These are phyloP conservation scores for Pseudocercospora eumusae DNA, from an alignment of 2,329 filamentous ascomycete genomes.

Conservation along the genomic window DNA sequence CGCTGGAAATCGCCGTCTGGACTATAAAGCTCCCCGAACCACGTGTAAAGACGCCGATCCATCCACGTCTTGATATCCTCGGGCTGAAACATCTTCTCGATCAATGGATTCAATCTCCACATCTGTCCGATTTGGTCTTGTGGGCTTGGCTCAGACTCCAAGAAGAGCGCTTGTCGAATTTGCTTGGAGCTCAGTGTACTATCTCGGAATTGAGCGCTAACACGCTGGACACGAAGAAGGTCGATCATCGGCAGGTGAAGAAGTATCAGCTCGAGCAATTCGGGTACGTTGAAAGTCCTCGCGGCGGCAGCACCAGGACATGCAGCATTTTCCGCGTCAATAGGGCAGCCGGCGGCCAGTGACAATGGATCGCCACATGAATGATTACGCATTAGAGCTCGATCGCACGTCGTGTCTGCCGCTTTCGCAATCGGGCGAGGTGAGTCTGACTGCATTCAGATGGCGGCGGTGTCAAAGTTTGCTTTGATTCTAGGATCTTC, in stretches of 20 bases:
- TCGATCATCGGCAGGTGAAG: neutral
- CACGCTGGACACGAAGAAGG: neutral
- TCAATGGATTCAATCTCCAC: neutral
- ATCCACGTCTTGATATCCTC: neutral
- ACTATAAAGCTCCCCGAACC: neutral
- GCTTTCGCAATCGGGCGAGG: neutral
- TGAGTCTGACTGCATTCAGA: neutral
- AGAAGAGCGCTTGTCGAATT: neutral
- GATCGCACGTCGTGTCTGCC: neutral
- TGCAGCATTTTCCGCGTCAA: neutral
- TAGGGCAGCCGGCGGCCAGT: neutral
- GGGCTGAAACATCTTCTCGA: neutral
- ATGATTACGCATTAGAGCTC: neutral
- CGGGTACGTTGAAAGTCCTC: neutral
- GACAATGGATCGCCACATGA: neutral
- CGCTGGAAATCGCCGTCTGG: neutral
- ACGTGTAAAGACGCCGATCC: neutral
- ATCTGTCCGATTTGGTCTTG: neutral
- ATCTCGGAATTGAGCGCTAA: neutral
- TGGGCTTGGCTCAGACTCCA: neutral
- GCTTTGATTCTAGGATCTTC: neutral
- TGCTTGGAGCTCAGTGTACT: neutral
- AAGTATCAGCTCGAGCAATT: neutral
- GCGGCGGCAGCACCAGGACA: neutral
- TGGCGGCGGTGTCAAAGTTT: neutral